Conservation (phyloP, 345 rosid species). For the Bruguiera gymnorhiza region DNA sequence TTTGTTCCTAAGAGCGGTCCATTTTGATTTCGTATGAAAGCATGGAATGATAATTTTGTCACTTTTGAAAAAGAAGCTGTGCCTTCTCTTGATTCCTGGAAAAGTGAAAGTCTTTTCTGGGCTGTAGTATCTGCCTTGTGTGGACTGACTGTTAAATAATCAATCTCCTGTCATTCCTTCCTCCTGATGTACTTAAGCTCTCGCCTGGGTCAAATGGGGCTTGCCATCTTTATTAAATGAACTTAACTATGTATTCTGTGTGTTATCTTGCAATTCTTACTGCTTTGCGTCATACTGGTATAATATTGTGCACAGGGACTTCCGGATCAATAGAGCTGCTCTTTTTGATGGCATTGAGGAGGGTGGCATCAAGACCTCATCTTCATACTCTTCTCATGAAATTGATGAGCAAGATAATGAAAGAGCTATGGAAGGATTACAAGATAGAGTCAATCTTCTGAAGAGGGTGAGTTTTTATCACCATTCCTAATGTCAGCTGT, state of each 20-base stretch:
- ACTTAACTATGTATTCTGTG: background rate
- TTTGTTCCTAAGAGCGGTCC: no score
- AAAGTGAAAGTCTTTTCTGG: no score
- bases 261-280: slow-evolving; percentile 1
- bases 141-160: no score
- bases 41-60: no score
- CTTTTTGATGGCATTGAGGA: slow-evolving; percentile 94
- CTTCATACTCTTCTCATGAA: slow-evolving; percentile 81
- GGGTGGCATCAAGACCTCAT: slow-evolving; percentile 87
- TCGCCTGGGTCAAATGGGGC: background rate
- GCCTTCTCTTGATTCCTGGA: no score
- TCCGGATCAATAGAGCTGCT: slow-evolving; percentile 57
- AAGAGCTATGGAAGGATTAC: slow-evolving; percentile 86
- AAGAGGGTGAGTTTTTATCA: slow-evolving; percentile 62
- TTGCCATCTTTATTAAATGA: background rate
- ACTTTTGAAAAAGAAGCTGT: no score
- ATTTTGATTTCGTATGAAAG: no score
- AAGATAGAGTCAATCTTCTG: slow-evolving; percentile 79
- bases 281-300: background rate
- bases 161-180: no score
- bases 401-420: slow-evolving; percentile 94
- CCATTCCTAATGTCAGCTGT: background rate
- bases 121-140: no score
- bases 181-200: background rate
- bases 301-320: slow-evolving; percentile 50